phyloP scores from a whole-genome alignment of 345 rosid species.

The Anastatica hierochuntica region DNA sequence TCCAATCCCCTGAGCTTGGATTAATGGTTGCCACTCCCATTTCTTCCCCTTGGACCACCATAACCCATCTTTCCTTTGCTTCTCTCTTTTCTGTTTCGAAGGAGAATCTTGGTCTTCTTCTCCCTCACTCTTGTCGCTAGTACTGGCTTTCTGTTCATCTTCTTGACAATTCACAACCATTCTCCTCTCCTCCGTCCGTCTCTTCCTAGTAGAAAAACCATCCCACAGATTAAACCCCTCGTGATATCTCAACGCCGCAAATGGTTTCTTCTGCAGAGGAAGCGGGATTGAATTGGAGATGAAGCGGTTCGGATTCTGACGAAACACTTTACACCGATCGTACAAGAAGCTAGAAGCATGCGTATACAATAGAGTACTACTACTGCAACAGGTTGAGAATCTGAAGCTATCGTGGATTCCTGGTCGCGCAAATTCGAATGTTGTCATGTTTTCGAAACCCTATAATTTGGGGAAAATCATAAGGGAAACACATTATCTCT shows the following conservation, averaged over 20 bases:
- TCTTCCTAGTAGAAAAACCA: constrained; percentile 26
- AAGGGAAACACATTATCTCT: not conserved
- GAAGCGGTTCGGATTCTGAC: constrained; percentile 27
- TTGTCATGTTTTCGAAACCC: constrained; percentile 36
- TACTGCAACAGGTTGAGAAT: constrained; percentile 18
- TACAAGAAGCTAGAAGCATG: constrained; percentile 27
- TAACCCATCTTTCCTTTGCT: constrained; percentile 35
- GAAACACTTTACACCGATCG: constrained; percentile 35
- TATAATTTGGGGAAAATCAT: constrained; percentile 18
- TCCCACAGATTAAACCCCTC: constrained; percentile 23
- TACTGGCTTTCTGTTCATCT: constrained; percentile 40
- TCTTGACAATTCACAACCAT: constrained; percentile 60
- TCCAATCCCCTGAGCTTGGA: constrained; percentile 69
- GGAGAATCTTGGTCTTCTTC: constrained; percentile 32
- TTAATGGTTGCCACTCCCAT: constrained; percentile 75
- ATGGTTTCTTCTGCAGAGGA: constrained; percentile 14
- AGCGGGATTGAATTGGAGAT: constrained; percentile 21
- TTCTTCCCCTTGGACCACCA: constrained; percentile 67
- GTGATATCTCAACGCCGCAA: constrained; percentile 1
- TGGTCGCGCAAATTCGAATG: constrained; percentile 35
- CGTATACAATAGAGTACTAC: constrained; percentile 24
- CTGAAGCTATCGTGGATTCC: constrained; percentile 17
- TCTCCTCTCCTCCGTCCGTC: no score
- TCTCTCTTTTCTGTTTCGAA: constrained; percentile 40
- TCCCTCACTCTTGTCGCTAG: constrained; percentile 33